Percentiles rank a stretch among this genome's conserved stretches.
Conservation (phyloP, 306 rosid species). For the Bauhinia variegata region DNA sequence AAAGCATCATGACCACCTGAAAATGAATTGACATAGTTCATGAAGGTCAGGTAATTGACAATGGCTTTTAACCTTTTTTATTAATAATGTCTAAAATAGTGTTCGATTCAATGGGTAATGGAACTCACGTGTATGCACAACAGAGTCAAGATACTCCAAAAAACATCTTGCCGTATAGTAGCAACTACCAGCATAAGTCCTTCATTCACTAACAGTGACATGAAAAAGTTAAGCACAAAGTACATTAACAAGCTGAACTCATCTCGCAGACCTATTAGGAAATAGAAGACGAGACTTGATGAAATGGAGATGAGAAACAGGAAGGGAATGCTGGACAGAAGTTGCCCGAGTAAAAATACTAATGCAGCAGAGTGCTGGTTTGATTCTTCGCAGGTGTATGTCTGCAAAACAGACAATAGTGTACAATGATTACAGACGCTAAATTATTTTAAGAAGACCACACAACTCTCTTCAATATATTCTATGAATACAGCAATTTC, state of each 20-base stretch:
- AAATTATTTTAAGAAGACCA: too few relatives aligned
- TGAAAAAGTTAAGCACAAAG: conserved; percentile 93
- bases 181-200: conserved; percentile 80
- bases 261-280: conserved; percentile 82
- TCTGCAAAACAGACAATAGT: conserved; percentile 54
- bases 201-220: conserved; percentile 87
- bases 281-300: conserved; percentile 89
- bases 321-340: conserved; percentile 95
- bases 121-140: conserved; percentile 78
- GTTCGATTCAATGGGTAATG: background rate
- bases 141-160: conserved; percentile 81
- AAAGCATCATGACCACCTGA: conserved; percentile 97
- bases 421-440: conserved; percentile 4
- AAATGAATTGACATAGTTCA: conserved; percentile 34
- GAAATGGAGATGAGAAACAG: conserved; percentile 94
- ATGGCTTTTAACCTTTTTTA: background rate
- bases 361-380: conserved; percentile 83
- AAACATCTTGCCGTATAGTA: conserved; percentile 75
- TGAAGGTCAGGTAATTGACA: background rate
- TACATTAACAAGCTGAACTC: conserved; percentile 95
- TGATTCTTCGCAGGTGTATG: conserved; percentile 80
- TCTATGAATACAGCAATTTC: too few relatives aligned
- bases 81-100: background rate
- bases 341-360: conserved; percentile 88
- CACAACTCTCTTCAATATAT: too few relatives aligned